These are phyloP conservation scores for Gossypium lobatum DNA, from an alignment of 441 rosid genomes.

Conservation along the genomic window DNA sequence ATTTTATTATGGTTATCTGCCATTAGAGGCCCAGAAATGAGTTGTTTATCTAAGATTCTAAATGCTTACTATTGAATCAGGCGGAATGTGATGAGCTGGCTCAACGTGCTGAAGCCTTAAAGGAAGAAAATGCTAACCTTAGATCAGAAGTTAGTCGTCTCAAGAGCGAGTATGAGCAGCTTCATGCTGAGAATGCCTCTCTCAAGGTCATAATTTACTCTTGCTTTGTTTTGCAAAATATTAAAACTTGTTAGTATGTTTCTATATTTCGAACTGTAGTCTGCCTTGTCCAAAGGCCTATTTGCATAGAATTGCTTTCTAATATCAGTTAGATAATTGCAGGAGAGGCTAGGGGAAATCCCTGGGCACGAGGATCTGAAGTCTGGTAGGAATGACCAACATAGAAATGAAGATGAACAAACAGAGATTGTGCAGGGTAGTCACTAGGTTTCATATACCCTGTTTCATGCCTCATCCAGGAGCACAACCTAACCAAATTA, in stretches of 20 bases:
- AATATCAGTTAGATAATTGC: conserved; percentile 15
- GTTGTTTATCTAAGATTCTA: conserved; percentile 4
- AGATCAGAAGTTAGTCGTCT: conserved; percentile 68
- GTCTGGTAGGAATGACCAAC: conserved; percentile 43
- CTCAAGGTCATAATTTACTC: conserved; percentile 27
- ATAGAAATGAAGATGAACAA: conserved; percentile 40
- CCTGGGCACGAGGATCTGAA: conserved; percentile 45
- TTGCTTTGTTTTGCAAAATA: conserved; percentile 13
- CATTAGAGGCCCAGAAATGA: conserved; percentile 6
- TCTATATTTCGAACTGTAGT: not conserved
- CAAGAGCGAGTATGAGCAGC: conserved; percentile 70
- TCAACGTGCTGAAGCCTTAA: conserved; percentile 69
- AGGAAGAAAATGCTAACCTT: conserved; percentile 77
- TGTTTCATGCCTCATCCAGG: conserved; percentile 17
- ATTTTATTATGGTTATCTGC: not conserved
- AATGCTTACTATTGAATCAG: conserved; percentile 33
- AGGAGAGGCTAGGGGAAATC: conserved; percentile 22
- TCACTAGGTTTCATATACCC: conserved; percentile 33
- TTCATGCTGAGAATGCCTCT: conserved; percentile 39
- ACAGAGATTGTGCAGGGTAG: conserved; percentile 37
- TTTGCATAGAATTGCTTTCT: not conserved
- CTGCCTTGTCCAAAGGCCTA: not conserved
- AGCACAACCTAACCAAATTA: conserved; percentile 50
- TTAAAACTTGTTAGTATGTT: not conserved
- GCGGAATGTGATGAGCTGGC: conserved; percentile 96